Base-by-base conservation (phyloP, 78 protist species). In the Dictyostelium capitatum region DNA sequence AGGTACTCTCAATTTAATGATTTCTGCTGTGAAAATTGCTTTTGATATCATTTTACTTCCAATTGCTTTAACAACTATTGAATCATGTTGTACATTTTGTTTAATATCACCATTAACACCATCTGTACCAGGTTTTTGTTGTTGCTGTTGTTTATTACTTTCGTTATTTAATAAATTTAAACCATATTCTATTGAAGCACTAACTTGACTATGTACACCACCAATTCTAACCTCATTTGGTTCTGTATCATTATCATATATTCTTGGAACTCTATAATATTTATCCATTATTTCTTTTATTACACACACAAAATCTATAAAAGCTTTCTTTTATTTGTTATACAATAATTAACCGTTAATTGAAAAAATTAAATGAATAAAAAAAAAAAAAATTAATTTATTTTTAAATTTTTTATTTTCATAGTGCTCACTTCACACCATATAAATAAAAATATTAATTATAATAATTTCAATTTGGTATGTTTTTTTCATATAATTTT, bases 201-300 rank as follows among this genome's bases (percentile, higher is more conserved):
- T 87, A 32, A 87, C 57, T 57, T 62, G 65, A 46, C 79, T 87
- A 37, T 69, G 46, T 20, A 57, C 32, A 41, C 78, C 65, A n/a
- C 78, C 65, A 8, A 87, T 25, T 87, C 93, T 87, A 51, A 87
- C 80, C 51, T 87, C 93, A 87, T 87, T 87, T 65, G 93, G 79
- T 77, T 87, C 93, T 51, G 72, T 19, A 30, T 64, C 74, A 15
- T 74, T 74, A 19, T 87, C 84, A 41, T 51, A 43, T 46, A 72
- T 30, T 64, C 30, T 56, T 87, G 75, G 84, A 28, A 77, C 83
- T 17, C 82, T 46, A 51, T 54, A 48, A 51, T 87, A 87, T 77
- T 87, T 87, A 65, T 87, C 93, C 93, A 87, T 87, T 25, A 6
- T 79, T 15, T 51, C 8, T 56, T 14, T 56, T 54, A 37, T 51